Conservation (phyloP, 2,329 filamentous ascomycete species). For the Cladosporium sp. region DNA sequence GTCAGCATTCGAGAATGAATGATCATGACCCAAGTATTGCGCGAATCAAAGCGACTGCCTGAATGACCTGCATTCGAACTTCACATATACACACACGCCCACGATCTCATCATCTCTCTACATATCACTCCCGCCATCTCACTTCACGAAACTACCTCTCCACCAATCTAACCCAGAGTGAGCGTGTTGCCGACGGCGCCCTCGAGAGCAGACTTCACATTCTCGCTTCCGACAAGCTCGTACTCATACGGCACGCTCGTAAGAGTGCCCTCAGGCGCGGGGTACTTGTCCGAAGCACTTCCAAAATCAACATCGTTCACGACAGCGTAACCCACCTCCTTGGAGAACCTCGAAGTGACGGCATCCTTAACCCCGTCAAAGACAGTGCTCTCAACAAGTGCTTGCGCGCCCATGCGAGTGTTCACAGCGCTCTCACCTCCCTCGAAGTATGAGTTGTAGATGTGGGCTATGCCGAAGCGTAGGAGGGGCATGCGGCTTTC, state of each 20-base stretch:
- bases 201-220: conserved; percentile 42
- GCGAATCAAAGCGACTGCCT: not conserved
- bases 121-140: not conserved
- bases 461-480: conserved; percentile 67
- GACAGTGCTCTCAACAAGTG: conserved; percentile 46
- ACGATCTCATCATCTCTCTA: not conserved
- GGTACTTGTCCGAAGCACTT: conserved; percentile 29
- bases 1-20: not conserved
- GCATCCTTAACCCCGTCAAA: conserved; percentile 38
- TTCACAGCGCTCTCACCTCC: conserved; percentile 40
- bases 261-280: conserved; percentile 37
- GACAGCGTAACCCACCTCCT: conserved; percentile 39
- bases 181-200: conserved; percentile 43
- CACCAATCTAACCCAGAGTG: conserved; percentile 27
- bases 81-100: not conserved
- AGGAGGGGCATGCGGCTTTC: conserved; percentile 64
- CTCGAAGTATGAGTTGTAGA: conserved; percentile 56
- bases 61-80: conserved; percentile 3
- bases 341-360: conserved; percentile 36
- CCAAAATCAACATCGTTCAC: conserved; percentile 37
- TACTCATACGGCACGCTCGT: conserved; percentile 39
- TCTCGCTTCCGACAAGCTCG: conserved; percentile 35
- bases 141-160: not conserved
- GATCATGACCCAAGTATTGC: not conserved
- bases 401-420: conserved; percentile 44